A percentile compares a stretch with the other conserved stretches of the same genome.
phyloP scores from a whole-genome alignment of 2,329 filamentous ascomycete species.

The Tolypocladium pustulatum region DNA sequence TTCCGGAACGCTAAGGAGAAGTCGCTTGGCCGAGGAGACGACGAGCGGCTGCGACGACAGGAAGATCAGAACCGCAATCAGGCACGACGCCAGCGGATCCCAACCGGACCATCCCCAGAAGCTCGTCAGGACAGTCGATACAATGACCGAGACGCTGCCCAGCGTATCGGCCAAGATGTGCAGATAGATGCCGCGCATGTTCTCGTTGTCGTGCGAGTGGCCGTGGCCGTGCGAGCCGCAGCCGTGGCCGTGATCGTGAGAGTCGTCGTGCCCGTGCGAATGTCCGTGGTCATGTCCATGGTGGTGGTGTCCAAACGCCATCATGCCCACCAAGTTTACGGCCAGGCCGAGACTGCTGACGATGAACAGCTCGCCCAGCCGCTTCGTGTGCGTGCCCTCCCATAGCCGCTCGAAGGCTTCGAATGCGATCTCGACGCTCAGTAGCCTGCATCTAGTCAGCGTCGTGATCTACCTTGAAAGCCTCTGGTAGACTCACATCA shows the following conservation, averaged over 20 bases:
- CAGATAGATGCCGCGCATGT: slow-evolving; percentile 95
- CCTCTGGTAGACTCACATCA: slow-evolving; percentile 52
- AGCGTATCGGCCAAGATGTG: slow-evolving; percentile 93
- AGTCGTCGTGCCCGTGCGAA: slow-evolving; percentile 37
- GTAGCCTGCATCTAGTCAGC: slow-evolving; percentile 46
- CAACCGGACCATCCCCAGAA: slow-evolving; percentile 86
- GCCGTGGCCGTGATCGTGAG: slow-evolving; percentile 33
- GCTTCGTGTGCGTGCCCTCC: slow-evolving; percentile 73
- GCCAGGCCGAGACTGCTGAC: slow-evolving; percentile 79
- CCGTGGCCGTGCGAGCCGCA: slow-evolving; percentile 39
- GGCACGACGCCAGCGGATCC: slow-evolving; percentile 86
- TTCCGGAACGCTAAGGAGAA: slow-evolving; percentile 77
- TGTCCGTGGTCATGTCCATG: slow-evolving; percentile 26
- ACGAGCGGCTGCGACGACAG: slow-evolving; percentile 86
- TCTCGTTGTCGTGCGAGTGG: slow-evolving; percentile 68
- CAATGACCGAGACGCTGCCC: slow-evolving; percentile 87
- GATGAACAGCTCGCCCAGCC: slow-evolving; percentile 75
- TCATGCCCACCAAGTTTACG: slow-evolving; percentile 88
- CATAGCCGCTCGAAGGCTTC: slow-evolving; percentile 83
- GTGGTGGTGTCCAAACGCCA: slow-evolving; percentile 63
- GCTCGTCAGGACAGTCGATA: slow-evolving; percentile 80
- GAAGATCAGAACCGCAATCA: slow-evolving; percentile 90
- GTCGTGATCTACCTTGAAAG: not conserved
- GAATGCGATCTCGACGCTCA: slow-evolving; percentile 92
- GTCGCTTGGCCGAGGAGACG: slow-evolving; percentile 67